These are phyloP conservation scores for Solanum piurae DNA, from an alignment of 257 asterid genomes.

Conservation along the genomic window DNA sequence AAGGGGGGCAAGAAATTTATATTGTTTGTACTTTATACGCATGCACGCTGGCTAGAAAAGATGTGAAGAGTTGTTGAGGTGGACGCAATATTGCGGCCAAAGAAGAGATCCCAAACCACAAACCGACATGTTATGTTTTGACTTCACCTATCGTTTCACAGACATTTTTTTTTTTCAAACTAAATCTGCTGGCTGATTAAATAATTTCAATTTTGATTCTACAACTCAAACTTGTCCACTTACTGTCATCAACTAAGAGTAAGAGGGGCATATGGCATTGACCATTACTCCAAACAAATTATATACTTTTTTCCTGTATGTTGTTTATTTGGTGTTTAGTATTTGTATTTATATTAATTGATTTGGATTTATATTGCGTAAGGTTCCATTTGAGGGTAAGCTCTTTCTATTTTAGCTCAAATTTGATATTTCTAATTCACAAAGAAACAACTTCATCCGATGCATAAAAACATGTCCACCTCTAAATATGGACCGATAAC, in stretches of 20 bases:
- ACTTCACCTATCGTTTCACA: background rate
- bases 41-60: slow-evolving; percentile 16
- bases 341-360: too few relatives aligned
- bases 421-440: too few relatives aligned
- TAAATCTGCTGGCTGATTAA: background rate
- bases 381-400: background rate
- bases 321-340: too few relatives aligned
- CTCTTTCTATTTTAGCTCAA: too few relatives aligned
- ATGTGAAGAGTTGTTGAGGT: slow-evolving; percentile 20
- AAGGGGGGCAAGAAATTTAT: background rate
- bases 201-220: background rate
- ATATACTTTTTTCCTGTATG: too few relatives aligned
- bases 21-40: slow-evolving; percentile 6
- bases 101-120: background rate
- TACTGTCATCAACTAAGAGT: background rate
- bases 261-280: background rate
- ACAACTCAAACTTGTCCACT: background rate
- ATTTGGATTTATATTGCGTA: too few relatives aligned
- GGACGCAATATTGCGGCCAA: slow-evolving; percentile 2
- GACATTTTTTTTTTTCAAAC: background rate
- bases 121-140: background rate
- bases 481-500: background rate
- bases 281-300: background rate
- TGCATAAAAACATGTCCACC: background rate
- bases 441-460: too few relatives aligned